Conservation (phyloP, 1,139 yeast species). For the Citeromyces hawaiiensis region DNA sequence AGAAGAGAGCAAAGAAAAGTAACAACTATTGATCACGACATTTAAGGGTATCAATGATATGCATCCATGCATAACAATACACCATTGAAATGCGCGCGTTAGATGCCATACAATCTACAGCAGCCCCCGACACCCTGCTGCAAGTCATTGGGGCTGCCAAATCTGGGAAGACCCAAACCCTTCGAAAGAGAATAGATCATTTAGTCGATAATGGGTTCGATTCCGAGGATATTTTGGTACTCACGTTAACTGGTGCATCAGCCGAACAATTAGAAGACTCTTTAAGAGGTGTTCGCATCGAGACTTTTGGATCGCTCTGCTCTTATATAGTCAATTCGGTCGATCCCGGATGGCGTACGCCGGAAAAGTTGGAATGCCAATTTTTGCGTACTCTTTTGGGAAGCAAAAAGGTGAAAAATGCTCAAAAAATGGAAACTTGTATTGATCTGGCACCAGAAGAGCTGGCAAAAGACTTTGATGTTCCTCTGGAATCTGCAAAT, state of each 20-base stretch:
- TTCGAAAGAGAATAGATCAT: constrained; percentile 39
- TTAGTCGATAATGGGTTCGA: constrained; percentile 24
- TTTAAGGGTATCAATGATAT: too few species aligned
- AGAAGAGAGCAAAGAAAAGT: too few species aligned
- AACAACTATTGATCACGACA: too few species aligned
- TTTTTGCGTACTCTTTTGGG: constrained; percentile 4
- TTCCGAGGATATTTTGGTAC: constrained; percentile 45
- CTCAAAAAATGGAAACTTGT: background rate
- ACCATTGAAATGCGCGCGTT: background rate
- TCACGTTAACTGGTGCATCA: constrained; percentile 62
- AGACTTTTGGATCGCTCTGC: constrained; percentile 57
- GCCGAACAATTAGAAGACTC: constrained; percentile 36
- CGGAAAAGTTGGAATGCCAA: constrained; percentile 8
- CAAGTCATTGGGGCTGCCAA: constrained; percentile 62
- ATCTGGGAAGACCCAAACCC: constrained; percentile 59
- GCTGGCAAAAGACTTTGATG: background rate
- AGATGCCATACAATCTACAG: background rate
- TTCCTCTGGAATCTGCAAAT: background rate
- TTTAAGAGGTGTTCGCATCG: constrained; percentile 25
- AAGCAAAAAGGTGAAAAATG: constrained; percentile 3
- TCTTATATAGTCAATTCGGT: constrained; percentile 27
- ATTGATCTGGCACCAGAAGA: background rate
- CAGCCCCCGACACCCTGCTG: constrained; percentile 11
- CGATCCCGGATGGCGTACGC: constrained; percentile 23
- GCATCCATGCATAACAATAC: too few species aligned